Evolutionary conservation across 2,329 filamentous ascomycete species (phyloP).

Genomic region (Cladobotryum mycophilum): DNA sequence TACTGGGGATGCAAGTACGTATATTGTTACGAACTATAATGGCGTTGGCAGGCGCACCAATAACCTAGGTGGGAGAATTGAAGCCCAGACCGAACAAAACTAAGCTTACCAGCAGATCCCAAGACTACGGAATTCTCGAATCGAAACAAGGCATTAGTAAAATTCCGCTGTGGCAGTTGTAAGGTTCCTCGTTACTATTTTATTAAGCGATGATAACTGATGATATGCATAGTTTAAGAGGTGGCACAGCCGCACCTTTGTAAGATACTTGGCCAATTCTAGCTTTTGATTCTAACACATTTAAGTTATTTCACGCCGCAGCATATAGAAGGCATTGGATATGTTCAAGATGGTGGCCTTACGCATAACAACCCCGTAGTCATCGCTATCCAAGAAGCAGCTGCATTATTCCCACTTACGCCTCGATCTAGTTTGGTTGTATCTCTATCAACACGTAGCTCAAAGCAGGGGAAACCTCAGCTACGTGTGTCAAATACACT

Average conservation of each 20-base stretch:
- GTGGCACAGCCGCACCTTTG: slow-evolving; percentile 15
- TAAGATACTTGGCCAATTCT: slow-evolving; percentile 7
- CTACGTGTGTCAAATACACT: not conserved
- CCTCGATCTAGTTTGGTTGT: slow-evolving; percentile 16
- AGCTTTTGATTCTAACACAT: not conserved
- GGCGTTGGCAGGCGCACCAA: slow-evolving; percentile 3
- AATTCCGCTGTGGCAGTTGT: not conserved
- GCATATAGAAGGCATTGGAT: slow-evolving; percentile 10
- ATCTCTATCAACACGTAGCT: slow-evolving; percentile 14
- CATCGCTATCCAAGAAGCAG: slow-evolving; percentile 16
- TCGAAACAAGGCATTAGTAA: not conserved
- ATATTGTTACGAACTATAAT: slow-evolving; percentile 15
- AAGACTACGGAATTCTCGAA: slow-evolving; percentile 10
- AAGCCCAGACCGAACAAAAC: not conserved
- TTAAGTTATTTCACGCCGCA: slow-evolving; percentile 13
- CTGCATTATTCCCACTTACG: slow-evolving; percentile 7
- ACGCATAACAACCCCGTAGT: slow-evolving; percentile 17
- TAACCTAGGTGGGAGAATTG: not conserved
- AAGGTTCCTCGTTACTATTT: not conserved
- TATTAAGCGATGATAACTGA: not conserved
- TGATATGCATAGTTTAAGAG: slow-evolving; percentile 7
- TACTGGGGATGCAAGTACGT: slow-evolving; percentile 10
- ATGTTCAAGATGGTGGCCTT: slow-evolving; percentile 17
- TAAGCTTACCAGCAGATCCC: not conserved
- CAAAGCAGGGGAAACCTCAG: not conserved